A percentile compares a stretch with the other conserved stretches of the same genome.
These are phyloP conservation scores for Coemansia sp. DNA, from an alignment of 192 early-diverging fungal species.

Conservation along the genomic window DNA sequence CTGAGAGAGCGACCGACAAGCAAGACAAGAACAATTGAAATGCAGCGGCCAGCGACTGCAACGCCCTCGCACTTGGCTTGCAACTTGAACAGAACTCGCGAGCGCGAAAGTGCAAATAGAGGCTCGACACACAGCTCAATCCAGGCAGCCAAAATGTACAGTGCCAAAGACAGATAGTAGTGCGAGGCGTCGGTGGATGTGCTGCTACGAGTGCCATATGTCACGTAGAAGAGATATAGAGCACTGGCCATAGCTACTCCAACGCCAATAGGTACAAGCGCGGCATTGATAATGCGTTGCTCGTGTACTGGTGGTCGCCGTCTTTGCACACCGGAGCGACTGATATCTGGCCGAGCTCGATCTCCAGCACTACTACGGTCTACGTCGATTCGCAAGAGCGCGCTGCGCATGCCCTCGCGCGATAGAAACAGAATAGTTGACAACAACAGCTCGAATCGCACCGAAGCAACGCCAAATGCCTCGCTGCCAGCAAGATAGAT, in stretches of 20 bases:
- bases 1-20: slow-evolving; percentile 45
- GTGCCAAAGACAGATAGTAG: slow-evolving; percentile 58
- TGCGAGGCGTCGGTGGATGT: slow-evolving; percentile 37
- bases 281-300: slow-evolving; percentile 41
- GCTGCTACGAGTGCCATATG: slow-evolving; percentile 8
- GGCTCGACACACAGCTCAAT: slow-evolving; percentile 88
- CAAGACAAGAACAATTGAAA: slow-evolving; percentile 68
- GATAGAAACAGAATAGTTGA: slow-evolving; percentile 94
- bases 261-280: slow-evolving; percentile 56
- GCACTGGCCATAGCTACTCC: slow-evolving; percentile 46
- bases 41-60: slow-evolving; percentile 76
- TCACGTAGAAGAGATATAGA: slow-evolving; percentile 57
- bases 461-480: slow-evolving; percentile 81
- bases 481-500: slow-evolving; percentile 70
- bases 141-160: slow-evolving; percentile 77
- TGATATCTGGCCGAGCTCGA: neutral
- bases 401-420: slow-evolving; percentile 77
- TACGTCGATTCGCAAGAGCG: slow-evolving; percentile 62
- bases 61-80: slow-evolving; percentile 82
- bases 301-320: slow-evolving; percentile 26
- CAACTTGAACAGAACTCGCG: slow-evolving; percentile 72
- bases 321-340: neutral
- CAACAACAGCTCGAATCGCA: slow-evolving; percentile 82
- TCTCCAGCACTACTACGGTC: neutral
- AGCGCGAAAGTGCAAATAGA: slow-evolving; percentile 74